Evolutionary conservation across 768 basidiomycete species (phyloP), one percentile per base, ranked within the genome.

Genomic region (Leucogyrophana mollusca): DNA sequence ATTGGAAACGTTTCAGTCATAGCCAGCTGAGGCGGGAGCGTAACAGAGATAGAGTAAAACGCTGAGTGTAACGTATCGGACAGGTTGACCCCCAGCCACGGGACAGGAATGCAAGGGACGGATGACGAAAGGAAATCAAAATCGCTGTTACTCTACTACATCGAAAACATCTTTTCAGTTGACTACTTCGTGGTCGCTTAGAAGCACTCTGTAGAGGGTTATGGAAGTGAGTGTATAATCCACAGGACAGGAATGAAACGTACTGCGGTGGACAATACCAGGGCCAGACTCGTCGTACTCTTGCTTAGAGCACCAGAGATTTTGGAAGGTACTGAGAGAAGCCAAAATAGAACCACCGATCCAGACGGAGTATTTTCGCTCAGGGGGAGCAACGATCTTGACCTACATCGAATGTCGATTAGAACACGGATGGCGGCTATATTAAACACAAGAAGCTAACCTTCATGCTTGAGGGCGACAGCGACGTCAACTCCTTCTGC

Each of bases 331-430:
- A 62, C 82, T 87, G 40, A 96, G 79, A 24, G 90, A 93, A 36
- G 92, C 93, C 56, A 90, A 72, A 58, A 89, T 90, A 34, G 85
- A 87, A 49, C 87, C 87, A 73, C 87, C 87, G 57, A 93, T 93
- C 90, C 94, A 96, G 70, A 94, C 93, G 45, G 90, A 92, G 80
- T 93, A 93, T 68, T 91, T 95, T 58, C 92, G 77, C 76, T 95
- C 92, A 45, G 92, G 91, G 41, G 93, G 92, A 50, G 92, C 89
- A 49, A 91, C 87, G 46, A 94, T 91, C 82, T 91, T 93, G 73
- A 93, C 86, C 79, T 81, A 49, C 21, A 39, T 16, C 32, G 24
- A 11, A 34, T 10, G 23, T 43, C 46, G 13, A 58, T 39, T 39
- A 41, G 27, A 43, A 11, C n/a, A n/a, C n/a, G 18, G 9, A 22